Evolutionary conservation across 2,329 filamentous ascomycete genomes (phyloP).

Genomic region (Pyrenophora graminea): DNA sequence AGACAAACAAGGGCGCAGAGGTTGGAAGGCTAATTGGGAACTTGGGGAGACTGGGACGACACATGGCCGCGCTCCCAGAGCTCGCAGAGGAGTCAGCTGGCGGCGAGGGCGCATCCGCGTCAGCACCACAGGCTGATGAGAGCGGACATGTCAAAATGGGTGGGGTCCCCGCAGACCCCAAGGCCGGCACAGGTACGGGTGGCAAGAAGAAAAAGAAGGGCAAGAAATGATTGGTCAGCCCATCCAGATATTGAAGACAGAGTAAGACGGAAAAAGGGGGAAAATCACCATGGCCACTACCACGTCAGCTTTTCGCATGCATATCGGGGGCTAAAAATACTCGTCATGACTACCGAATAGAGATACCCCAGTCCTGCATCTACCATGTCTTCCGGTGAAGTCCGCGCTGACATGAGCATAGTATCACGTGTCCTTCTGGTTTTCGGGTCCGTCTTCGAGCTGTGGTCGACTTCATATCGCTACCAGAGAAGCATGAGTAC

Average conservation of each 20-base stretch:
- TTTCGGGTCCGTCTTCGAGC: too few species aligned
- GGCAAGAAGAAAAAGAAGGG: conserved; percentile 58
- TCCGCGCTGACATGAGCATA: too few species aligned
- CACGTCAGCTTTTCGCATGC: too few species aligned
- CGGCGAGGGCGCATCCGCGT: conserved; percentile 29
- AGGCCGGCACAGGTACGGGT: conserved; percentile 33
- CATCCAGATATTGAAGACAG: too few species aligned
- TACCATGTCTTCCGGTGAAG: too few species aligned
- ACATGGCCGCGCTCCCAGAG: conserved; percentile 58
- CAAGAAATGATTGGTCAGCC: conserved; percentile 49
- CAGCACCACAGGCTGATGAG: conserved; percentile 42
- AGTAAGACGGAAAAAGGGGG: too few species aligned
- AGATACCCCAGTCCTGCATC: background rate
- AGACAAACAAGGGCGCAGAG: conserved; percentile 87
- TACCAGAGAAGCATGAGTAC: too few species aligned
- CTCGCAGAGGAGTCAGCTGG: conserved; percentile 45
- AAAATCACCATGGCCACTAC: too few species aligned
- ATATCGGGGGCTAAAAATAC: too few species aligned
- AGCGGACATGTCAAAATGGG: conserved; percentile 36
- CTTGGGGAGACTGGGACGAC: conserved; percentile 73
- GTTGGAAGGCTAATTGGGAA: conserved; percentile 80
- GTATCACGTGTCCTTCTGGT: too few species aligned
- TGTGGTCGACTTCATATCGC: too few species aligned
- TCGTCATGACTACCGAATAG: background rate
- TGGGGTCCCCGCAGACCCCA: conserved; percentile 27